Conservation (phyloP, 208 protist species). For the Trypanosoma lewisi region DNA sequence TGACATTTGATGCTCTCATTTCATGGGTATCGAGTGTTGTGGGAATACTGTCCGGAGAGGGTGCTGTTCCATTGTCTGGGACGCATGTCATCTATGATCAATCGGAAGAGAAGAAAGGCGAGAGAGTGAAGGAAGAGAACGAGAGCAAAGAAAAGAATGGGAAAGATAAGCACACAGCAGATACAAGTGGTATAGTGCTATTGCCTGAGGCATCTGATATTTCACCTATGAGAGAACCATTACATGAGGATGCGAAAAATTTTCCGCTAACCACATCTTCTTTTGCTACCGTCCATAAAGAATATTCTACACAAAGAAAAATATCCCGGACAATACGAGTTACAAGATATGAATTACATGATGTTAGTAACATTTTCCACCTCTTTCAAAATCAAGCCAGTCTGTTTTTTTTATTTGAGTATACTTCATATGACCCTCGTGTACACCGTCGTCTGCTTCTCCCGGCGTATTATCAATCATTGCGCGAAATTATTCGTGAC, state of each 20-base stretch:
- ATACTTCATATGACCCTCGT: constrained; percentile 62
- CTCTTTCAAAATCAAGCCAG: constrained; percentile 44
- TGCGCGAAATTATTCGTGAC: constrained; percentile 52
- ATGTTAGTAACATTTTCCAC: constrained; percentile 63
- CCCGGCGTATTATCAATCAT: constrained; percentile 53
- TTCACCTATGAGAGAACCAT: constrained; percentile 1
- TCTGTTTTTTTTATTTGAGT: constrained; percentile 62
- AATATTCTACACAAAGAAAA: neutral
- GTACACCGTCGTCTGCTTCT: constrained; percentile 50
- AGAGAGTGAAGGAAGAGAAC: neutral
- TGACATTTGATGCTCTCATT: constrained; percentile 41
- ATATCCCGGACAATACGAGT: constrained; percentile 53
- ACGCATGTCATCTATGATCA: constrained; percentile 30
- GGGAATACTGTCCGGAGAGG: constrained; percentile 40
- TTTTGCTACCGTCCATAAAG: neutral
- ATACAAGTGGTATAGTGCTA: neutral
- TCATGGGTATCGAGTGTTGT: constrained; percentile 48
- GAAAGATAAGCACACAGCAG: neutral
- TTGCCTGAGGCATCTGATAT: neutral
- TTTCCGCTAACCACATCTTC: neutral
- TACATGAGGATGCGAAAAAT: neutral
- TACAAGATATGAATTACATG: constrained; percentile 64
- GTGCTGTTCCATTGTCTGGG: constrained; percentile 59
- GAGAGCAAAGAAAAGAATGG: neutral
- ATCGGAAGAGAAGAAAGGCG: constrained; percentile 13